Percentiles rank a stretch among this genome's conserved stretches.
Conservation (phyloP, 2,329 filamentous ascomycete species). For the Mollisiaceae sp. region DNA sequence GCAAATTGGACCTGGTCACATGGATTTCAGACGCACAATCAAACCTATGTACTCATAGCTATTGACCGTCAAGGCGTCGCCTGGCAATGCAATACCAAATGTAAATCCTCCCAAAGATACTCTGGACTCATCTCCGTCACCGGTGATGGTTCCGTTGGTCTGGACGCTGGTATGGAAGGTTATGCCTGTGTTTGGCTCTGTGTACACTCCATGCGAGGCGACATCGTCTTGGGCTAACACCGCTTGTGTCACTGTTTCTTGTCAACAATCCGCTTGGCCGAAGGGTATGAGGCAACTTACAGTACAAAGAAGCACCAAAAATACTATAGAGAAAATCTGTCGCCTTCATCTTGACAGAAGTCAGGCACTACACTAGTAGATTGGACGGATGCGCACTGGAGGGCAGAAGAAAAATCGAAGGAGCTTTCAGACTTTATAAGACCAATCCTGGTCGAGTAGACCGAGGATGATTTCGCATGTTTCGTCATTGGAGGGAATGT, state of each 20-base stretch:
- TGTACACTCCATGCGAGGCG: slow-evolving; percentile 45
- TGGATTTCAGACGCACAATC: slow-evolving; percentile 48
- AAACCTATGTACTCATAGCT: slow-evolving; percentile 64
- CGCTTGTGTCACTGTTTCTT: slow-evolving; percentile 28
- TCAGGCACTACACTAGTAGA: slow-evolving; percentile 26
- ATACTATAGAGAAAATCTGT: slow-evolving; percentile 32
- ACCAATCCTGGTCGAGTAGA: slow-evolving; percentile 11
- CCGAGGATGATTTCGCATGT: slow-evolving; percentile 19
- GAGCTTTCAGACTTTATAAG: slow-evolving; percentile 27
- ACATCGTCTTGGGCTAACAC: slow-evolving; percentile 38
- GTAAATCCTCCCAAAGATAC: slow-evolving; percentile 50
- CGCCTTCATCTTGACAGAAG: slow-evolving; percentile 36
- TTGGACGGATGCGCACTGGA: slow-evolving; percentile 18
- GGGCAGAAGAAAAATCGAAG: slow-evolving; percentile 12
- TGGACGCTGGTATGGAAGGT: slow-evolving; percentile 57
- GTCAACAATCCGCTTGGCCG: slow-evolving; percentile 17
- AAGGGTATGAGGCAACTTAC: slow-evolving; percentile 27
- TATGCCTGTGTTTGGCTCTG: slow-evolving; percentile 56
- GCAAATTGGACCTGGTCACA: slow-evolving; percentile 7
- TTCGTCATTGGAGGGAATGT: slow-evolving; percentile 30
- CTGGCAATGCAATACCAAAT: slow-evolving; percentile 60
- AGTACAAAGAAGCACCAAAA: slow-evolving; percentile 33
- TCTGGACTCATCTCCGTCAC: slow-evolving; percentile 39
- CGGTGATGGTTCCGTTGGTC: slow-evolving; percentile 45
- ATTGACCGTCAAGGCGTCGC: slow-evolving; percentile 51